A percentile compares a stretch with the other conserved stretches of the same genome.
These are phyloP conservation scores for Plasmodium yoelii DNA, from an alignment of 169 alveolate species.

Conservation along the genomic window DNA sequence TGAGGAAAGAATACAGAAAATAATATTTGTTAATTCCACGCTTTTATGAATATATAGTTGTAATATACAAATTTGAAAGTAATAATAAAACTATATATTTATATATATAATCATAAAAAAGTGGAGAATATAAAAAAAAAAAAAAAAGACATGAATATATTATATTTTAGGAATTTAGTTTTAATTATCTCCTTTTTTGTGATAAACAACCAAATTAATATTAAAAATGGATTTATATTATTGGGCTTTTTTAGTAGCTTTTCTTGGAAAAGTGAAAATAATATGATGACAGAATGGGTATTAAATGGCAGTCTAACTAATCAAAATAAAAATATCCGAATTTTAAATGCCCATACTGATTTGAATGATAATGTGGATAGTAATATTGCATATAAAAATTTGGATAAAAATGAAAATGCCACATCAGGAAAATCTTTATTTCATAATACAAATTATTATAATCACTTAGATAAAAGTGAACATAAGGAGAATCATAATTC, in stretches of 20 bases:
- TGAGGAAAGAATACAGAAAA: no score
- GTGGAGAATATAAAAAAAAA: neutral
- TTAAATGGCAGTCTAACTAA: no score
- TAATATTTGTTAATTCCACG: no score
- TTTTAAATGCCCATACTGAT: neutral
- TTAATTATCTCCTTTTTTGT: slow-evolving; percentile 41
- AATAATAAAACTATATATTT: no score
- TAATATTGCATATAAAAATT: neutral
- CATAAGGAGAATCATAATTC: neutral
- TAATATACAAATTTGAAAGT: no score
- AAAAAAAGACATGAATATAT: slow-evolving; percentile 39
- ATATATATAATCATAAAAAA: no score
- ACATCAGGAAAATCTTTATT: neutral
- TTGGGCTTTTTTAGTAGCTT: no score
- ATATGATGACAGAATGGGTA: no score
- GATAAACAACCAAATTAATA: slow-evolving; percentile 25
- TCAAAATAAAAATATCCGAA: neutral
- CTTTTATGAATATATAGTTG: no score
- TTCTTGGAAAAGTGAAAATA: neutral
- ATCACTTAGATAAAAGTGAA: neutral
- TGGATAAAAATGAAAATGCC: neutral
- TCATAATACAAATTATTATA: neutral
- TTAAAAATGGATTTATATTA: neutral
- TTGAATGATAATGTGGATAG: neutral
- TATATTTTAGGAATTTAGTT: slow-evolving; percentile 30